Conservation (phyloP, 306 rosid species). For the Fragaria nilgerrensis region DNA sequence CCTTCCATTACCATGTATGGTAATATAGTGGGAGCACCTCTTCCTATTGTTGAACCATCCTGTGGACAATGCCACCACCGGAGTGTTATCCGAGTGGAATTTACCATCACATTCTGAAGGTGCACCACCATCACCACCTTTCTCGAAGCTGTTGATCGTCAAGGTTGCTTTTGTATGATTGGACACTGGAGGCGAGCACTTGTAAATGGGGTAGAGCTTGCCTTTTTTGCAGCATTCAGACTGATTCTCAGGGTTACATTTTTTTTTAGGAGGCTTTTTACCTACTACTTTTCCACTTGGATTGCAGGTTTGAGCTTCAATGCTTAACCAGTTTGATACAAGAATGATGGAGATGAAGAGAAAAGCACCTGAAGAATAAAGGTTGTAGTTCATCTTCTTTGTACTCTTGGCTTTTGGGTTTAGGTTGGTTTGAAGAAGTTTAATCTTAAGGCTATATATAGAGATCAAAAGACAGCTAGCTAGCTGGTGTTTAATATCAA, state of each 20-base stretch:
- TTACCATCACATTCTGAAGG: not conserved
- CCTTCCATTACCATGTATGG: not conserved
- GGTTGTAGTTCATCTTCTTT: not conserved
- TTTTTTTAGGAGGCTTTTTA: conserved; percentile 19
- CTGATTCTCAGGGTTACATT: conserved; percentile 38
- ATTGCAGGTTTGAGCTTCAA: conserved; percentile 17
- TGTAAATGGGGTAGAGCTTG: conserved; percentile 29
- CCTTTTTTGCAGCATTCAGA: conserved; percentile 40
- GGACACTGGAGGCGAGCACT: conserved; percentile 39
- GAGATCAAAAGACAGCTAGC: not conserved
- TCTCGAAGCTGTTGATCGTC: not conserved
- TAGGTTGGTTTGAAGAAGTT: not conserved
- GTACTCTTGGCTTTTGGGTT: not conserved
- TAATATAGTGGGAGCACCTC: not conserved
- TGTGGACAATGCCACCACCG: not conserved
- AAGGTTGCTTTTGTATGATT: not conserved
- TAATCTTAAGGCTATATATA: not conserved
- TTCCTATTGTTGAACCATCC: not conserved
- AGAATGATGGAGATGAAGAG: not conserved
- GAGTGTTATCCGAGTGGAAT: not conserved
- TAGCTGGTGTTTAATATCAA: not conserved
- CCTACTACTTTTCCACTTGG: conserved; percentile 15
- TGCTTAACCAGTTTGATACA: not conserved
- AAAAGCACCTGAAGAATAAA: not conserved
- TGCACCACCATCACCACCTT: not conserved